A percentile compares a stretch with the other conserved stretches of the same genome.
Evolutionary conservation across 805 yeast species (phyloP).

Genomic region (Ogataea salicorniae): DNA sequence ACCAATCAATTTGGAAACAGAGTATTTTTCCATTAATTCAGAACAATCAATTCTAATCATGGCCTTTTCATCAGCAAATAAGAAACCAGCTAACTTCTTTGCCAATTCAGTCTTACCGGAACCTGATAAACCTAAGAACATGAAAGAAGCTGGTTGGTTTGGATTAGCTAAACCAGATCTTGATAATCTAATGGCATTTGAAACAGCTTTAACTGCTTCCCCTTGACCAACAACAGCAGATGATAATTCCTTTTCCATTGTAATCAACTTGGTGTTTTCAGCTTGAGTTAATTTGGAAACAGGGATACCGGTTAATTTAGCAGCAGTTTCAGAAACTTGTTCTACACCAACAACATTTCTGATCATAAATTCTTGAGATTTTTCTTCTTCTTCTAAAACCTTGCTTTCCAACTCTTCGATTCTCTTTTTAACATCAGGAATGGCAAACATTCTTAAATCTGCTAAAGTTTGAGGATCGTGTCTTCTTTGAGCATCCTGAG

Average conservation of each 20-base stretch:
- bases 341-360: constrained; percentile 82
- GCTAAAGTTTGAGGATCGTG: constrained; percentile 93
- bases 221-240: constrained; percentile 89
- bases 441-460: constrained; percentile 93
- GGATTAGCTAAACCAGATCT: constrained; percentile 97
- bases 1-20: constrained; percentile 91
- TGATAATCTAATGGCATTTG: constrained; percentile 88
- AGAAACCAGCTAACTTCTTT: constrained; percentile 91
- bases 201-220: constrained; percentile 93
- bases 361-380: constrained; percentile 50
- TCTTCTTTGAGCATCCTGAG: constrained; percentile 94
- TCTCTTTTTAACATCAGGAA: constrained; percentile 80
- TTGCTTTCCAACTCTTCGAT: constrained; percentile 70
- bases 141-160: constrained; percentile 90
- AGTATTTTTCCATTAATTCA: constrained; percentile 91
- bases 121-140: constrained; percentile 93
- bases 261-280: constrained; percentile 87
- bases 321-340: constrained; percentile 47
- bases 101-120: constrained; percentile 98
- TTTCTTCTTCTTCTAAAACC: constrained; percentile 66
- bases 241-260: constrained; percentile 86
- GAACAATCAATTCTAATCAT: constrained; percentile 98
- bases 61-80: constrained; percentile 93
- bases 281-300: constrained; percentile 92
- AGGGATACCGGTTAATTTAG: constrained; percentile 83